These are phyloP conservation scores for Collybia sordida DNA, from an alignment of 768 basidiomycete genomes.

Conservation along the genomic window DNA sequence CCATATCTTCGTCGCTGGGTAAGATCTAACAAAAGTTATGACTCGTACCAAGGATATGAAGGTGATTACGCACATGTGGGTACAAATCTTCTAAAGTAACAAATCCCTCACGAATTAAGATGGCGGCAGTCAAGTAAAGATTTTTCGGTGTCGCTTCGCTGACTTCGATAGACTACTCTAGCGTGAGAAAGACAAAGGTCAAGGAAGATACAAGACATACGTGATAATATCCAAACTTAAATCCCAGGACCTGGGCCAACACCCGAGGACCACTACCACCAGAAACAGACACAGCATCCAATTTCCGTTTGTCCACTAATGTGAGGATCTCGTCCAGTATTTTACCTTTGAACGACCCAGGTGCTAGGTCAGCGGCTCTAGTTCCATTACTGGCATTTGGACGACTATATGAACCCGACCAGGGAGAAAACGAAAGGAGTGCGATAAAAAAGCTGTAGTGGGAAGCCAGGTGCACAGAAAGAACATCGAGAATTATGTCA, in stretches of 20 bases:
- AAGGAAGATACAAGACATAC: constrained; percentile 42
- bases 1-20: constrained; percentile 79
- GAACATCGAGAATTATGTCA: constrained; percentile 90
- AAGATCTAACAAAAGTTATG: constrained; percentile 46
- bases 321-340: constrained; percentile 64
- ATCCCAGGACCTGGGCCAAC: constrained; percentile 92
- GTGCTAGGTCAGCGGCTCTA: constrained; percentile 38
- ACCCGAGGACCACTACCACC: constrained; percentile 50
- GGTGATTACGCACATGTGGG: constrained; percentile 70
- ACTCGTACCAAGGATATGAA: background rate
- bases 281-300: constrained; percentile 11
- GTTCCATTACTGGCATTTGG: constrained; percentile 24
- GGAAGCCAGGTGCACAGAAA: constrained; percentile 76
- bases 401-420: constrained; percentile 58
- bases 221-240: constrained; percentile 93
- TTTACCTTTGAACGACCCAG: constrained; percentile 53
- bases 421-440: constrained; percentile 83
- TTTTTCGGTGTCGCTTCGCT: constrained; percentile 65
- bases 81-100: constrained; percentile 87
- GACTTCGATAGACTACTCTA: constrained; percentile 51
- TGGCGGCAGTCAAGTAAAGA: constrained; percentile 79
- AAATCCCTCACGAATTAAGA: constrained; percentile 89
- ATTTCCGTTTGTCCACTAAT: constrained; percentile 45
- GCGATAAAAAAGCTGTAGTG: constrained; percentile 91
- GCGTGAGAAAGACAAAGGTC: background rate